phyloP scores from a whole-genome alignment of 352 stramenopile species.

The Stephanocyclus meneghinianus region DNA sequence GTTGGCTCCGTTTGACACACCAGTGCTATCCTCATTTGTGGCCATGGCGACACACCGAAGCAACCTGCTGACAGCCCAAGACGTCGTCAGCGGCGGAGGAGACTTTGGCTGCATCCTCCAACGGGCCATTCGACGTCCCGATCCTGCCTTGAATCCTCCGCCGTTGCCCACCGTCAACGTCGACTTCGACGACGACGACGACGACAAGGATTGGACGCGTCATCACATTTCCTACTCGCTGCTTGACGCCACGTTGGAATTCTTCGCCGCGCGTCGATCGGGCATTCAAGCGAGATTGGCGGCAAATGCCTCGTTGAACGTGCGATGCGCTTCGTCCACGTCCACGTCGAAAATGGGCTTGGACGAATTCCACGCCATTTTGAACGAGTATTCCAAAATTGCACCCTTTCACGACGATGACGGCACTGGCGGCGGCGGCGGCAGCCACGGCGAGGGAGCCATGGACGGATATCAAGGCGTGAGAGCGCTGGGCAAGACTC shows the following conservation, averaged over 20 bases:
- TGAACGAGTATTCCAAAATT: neutral
- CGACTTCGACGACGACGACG: neutral
- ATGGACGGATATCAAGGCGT: neutral
- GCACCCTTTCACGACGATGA: neutral
- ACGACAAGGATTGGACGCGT: slow-evolving; percentile 4
- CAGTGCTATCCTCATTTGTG: neutral
- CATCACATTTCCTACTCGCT: slow-evolving; percentile 26
- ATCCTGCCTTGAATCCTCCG: neutral
- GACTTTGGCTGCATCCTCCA: slow-evolving; percentile 26
- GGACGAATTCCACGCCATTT: neutral
- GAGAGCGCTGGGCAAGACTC: neutral
- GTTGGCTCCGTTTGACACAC: no score
- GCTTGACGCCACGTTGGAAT: slow-evolving; percentile 10
- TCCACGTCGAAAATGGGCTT: neutral
- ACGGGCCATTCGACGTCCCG: slow-evolving; percentile 33
- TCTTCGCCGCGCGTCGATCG: slow-evolving; percentile 4
- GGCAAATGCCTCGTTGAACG: neutral
- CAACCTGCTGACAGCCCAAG: neutral
- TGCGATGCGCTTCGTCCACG: neutral
- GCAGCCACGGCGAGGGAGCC: no score
- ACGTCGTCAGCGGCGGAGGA: slow-evolving; percentile 19
- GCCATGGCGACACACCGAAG: neutral
- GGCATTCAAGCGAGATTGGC: neutral
- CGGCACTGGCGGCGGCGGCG: neutral
- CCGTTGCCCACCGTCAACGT: neutral